Base-by-base conservation (phyloP, 176 grass and related monocot species). In the Oryza brachyantha region DNA sequence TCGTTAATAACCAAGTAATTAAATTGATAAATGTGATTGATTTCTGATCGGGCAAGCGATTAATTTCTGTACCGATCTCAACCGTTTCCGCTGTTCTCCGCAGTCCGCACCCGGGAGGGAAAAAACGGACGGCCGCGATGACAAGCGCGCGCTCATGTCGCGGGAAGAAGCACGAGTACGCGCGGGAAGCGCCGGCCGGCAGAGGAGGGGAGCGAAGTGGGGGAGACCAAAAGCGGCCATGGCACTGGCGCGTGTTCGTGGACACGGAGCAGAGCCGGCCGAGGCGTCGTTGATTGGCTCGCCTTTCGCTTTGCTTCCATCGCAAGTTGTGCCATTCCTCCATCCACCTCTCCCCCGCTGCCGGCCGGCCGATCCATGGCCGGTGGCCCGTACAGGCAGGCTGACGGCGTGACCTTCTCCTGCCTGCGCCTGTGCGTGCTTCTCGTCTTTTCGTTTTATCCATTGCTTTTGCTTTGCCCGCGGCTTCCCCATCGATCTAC, bases 301-400 rank as follows among this genome's bases (percentile, higher is more conserved):
- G 29, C 27, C 26, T 79, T 34, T 69, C 36, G 31, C 82, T 88
- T 89, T 85, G 87, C 82, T 59, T 89, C 82, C 77, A 40, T 81
- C 87, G 77, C 82, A 85, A 65, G 82, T 50, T 52, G 77, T 60
- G 55, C 81, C 37, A n/a, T n/a, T n/a, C 27, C 17, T 52, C 13
- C 25, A 3, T 13, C 11, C n/a, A 16, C 10, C 50, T 7, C 26
- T 32, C 32, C 10, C 17, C 10, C 17, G 2, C 11, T 14, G 0
- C 29, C 8, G 4, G 7, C 9, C 24, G 29, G 35, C 13, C 5
- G 16, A 6, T 21, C 31, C 3, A 2, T 4, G 19, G 66, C 54
- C 37, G 37, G 37, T 75, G 71, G 71, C 37, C 26, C 5, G 6
- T 24, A 11, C 5, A 3, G 14, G 8, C 9, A 41, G 10, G 50